Percentiles rank a stretch among this genome's conserved stretches.
Conservation (phyloP, 306 rosid genomes). For the Dryas octopetala region DNA sequence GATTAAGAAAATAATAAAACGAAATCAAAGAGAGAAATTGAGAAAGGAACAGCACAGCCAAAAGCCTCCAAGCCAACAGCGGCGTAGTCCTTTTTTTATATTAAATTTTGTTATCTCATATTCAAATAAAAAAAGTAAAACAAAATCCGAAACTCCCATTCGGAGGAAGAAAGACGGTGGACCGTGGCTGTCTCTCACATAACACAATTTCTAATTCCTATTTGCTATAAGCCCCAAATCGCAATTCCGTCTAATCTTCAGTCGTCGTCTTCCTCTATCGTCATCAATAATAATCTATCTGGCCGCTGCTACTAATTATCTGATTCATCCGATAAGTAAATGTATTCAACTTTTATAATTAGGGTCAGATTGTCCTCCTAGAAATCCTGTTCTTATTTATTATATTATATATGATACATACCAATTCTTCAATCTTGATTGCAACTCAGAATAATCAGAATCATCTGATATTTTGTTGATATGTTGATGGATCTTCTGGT, state of each 20-base stretch:
- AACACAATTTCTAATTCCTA: slow-evolving; percentile 11
- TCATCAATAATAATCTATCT: background rate
- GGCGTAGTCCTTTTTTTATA: background rate
- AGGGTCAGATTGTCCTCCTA: slow-evolving; percentile 4
- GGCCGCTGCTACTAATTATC: background rate
- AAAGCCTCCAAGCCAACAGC: background rate
- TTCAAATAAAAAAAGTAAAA: too few relatives aligned
- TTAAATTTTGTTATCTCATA: background rate
- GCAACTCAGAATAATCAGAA: background rate
- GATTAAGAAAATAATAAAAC: too few relatives aligned
- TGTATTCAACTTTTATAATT: background rate
- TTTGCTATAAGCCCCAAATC: slow-evolving; percentile 2
- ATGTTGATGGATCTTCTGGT: slow-evolving; percentile 28
- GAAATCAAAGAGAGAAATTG: too few relatives aligned
- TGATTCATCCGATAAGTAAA: background rate
- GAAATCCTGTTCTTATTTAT: background rate
- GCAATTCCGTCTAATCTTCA: background rate
- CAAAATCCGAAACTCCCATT: background rate
- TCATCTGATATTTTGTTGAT: background rate
- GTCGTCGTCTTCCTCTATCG: background rate
- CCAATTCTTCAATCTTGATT: background rate
- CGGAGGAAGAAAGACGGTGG: slow-evolving; percentile 11
- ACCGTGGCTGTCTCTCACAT: slow-evolving; percentile 23
- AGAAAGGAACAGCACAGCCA: too few relatives aligned
- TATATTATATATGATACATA: too few relatives aligned